Conservation (phyloP, 1,284 basidiomycete genomes). For the Sporisorium graminicola region DNA sequence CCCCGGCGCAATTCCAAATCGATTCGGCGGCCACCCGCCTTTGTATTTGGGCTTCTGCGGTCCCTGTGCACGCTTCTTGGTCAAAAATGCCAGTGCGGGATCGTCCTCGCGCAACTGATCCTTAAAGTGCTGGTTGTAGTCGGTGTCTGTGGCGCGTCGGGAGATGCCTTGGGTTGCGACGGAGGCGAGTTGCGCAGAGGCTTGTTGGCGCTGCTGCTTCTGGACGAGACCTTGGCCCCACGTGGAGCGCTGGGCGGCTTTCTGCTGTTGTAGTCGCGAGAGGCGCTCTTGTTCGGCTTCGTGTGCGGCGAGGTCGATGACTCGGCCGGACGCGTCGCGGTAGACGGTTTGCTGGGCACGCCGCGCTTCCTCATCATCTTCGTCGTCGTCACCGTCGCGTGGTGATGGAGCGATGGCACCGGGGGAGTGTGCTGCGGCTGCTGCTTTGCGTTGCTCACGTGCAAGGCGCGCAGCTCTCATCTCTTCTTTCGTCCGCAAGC, state of each 20-base stretch:
- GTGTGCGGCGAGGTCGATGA: conserved; percentile 87
- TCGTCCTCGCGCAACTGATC: conserved; percentile 90
- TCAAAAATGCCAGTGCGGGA: conserved; percentile 90
- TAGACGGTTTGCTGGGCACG: conserved; percentile 86
- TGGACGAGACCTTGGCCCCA: conserved; percentile 88
- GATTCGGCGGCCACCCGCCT: conserved; percentile 89
- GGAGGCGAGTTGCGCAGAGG: conserved; percentile 14
- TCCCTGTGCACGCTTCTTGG: conserved; percentile 77
- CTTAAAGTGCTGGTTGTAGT: conserved; percentile 85
- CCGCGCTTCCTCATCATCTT: conserved; percentile 69
- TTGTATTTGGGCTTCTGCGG: conserved; percentile 84
- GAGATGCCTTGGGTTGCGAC: conserved; percentile 12
- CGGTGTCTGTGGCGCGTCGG: conserved; percentile 79
- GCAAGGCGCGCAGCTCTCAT: conserved; percentile 51
- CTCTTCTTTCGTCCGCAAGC: conserved; percentile 52
- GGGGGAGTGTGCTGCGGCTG: conserved; percentile 4
- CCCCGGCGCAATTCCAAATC: conserved; percentile 92
- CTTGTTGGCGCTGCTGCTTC: conserved; percentile 78
- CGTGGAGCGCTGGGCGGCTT: conserved; percentile 89
- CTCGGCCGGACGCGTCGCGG: conserved; percentile 87
- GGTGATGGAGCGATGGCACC: neutral
- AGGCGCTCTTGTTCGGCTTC: conserved; percentile 80
- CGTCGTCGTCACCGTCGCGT: conserved; percentile 69
- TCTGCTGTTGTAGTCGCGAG: conserved; percentile 70
- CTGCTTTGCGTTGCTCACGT: conserved; percentile 26